Evolutionary conservation across 139 green algal genomes (phyloP), one percentile per base, ranked within the genome.

Genomic region (Edaphochlamys debaryana): DNA sequence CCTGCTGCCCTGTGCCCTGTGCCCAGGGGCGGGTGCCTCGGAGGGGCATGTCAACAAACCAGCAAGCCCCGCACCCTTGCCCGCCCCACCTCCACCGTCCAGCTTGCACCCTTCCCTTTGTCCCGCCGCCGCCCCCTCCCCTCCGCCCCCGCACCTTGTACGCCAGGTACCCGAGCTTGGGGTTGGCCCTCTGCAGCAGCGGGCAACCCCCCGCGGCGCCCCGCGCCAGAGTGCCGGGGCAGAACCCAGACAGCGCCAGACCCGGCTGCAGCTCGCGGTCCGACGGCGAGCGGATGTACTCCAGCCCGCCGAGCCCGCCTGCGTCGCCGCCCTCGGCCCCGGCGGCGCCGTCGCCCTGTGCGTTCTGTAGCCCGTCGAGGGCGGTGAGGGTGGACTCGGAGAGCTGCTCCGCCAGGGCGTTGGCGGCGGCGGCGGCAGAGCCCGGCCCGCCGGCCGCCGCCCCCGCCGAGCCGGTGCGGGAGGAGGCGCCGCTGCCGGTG

Each of bases 211-310:
- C 54, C 36, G 60, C 52, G 40, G 68, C 40, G 54, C 50, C 52
- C 52, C 38, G 73, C 62, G 67, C 82, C 25, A 91, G 32, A 66
- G 79, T 85, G 56, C 83, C 79, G 17, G 84, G 63, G 45, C 87
- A 91, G 41, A 87, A 83, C 1, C 84, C 87, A 29, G 67, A 48
- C 40, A 91, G 75, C 42, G 79, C 85, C 62, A 89, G 70, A 5
- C 71, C 81, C 48, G 67, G 71, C 81, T 77, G 72, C 63, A 81
- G 64, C 60, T 38, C 27, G 13, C 9, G 38, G 30, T 29, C 8
- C 27, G 32, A 72, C 36, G 42, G 37, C 13, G 75, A 60, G 17
- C 75, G 29, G 13, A 81, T 48, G 75, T 81, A 81, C 50, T 73
- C 69, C 58, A 79, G 67, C 4, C 45, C 11, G 45, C 45, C 13